phyloP scores from a whole-genome alignment of 331 rosid species.

The Quercus tomentella region DNA sequence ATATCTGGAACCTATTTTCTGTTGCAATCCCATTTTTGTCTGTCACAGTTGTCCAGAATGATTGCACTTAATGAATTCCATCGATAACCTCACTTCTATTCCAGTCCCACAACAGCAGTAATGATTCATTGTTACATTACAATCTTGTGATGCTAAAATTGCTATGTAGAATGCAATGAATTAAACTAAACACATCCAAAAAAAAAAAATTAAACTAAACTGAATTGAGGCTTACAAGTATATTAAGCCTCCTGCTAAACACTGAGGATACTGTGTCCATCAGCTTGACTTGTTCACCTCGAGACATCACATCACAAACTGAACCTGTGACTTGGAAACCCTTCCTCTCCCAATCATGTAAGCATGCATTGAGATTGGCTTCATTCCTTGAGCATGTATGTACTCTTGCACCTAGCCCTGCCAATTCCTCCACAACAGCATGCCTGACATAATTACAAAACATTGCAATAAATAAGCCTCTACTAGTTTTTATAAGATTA shows the following conservation, averaged over 20 bases:
- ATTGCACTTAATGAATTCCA: background rate
- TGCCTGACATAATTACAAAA: conserved; percentile 10
- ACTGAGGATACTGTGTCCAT: conserved; percentile 28
- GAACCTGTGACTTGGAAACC: conserved; percentile 51
- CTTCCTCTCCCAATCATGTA: conserved; percentile 29
- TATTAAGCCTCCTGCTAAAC: conserved; percentile 42
- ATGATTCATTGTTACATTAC: background rate
- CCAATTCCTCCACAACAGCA: conserved; percentile 47
- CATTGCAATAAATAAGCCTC: background rate
- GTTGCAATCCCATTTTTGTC: too few species aligned
- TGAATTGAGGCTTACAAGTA: conserved; percentile 36
- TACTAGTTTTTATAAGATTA: background rate
- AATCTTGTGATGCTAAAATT: background rate
- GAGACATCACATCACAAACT: conserved; percentile 31
- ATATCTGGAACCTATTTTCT: too few species aligned
- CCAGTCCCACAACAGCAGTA: background rate
- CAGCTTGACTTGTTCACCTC: conserved; percentile 21
- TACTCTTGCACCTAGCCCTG: conserved; percentile 31
- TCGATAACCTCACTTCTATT: background rate
- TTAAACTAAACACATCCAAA: background rate
- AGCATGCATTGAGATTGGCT: conserved; percentile 29
- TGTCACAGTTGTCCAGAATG: too few species aligned
- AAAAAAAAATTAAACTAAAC: background rate
- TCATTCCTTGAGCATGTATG: conserved; percentile 50
- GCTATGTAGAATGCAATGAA: background rate